Percentiles rank a stretch among this genome's conserved stretches.
Conservation (phyloP, 2,329 filamentous ascomycete species). For the Scytalidium lignicola region DNA sequence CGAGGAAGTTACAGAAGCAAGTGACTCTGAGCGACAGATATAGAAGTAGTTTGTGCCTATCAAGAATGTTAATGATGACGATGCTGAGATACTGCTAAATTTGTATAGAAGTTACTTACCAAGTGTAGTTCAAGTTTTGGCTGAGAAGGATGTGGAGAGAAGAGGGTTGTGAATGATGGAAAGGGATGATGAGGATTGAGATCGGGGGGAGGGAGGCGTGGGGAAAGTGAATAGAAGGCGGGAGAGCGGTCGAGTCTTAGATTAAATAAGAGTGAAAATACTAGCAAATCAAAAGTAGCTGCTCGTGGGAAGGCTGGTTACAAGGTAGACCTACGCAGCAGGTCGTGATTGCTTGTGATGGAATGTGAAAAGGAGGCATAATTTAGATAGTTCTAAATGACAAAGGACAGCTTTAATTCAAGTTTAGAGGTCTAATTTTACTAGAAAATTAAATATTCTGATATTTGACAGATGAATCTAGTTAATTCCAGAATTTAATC, state of each 20-base stretch:
- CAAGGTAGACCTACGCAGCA: background rate
- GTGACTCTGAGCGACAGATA: too few species aligned
- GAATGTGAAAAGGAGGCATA: background rate
- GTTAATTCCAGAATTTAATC: background rate
- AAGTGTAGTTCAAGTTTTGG: too few species aligned
- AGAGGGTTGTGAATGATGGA: background rate
- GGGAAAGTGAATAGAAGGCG: conserved; percentile 1
- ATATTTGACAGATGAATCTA: background rate
- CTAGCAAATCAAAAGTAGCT: background rate
- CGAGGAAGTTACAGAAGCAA: background rate
- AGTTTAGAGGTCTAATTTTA: background rate
- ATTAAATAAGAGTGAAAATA: background rate
- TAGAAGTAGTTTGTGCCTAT: background rate
- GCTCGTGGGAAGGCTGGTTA: background rate
- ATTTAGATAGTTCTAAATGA: background rate
- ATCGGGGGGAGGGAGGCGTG: background rate
- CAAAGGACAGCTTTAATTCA: background rate
- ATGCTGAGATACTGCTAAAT: too few species aligned
- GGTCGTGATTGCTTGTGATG: background rate
- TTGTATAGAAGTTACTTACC: too few species aligned
- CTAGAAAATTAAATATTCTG: background rate
- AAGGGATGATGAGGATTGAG: background rate
- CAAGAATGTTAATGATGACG: background rate
- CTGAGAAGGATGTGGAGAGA: conserved; percentile 1
- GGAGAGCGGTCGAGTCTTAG: conserved; percentile 1